phyloP scores from a whole-genome alignment of 2,329 filamentous ascomycete genomes.

The Fusarium udum region DNA sequence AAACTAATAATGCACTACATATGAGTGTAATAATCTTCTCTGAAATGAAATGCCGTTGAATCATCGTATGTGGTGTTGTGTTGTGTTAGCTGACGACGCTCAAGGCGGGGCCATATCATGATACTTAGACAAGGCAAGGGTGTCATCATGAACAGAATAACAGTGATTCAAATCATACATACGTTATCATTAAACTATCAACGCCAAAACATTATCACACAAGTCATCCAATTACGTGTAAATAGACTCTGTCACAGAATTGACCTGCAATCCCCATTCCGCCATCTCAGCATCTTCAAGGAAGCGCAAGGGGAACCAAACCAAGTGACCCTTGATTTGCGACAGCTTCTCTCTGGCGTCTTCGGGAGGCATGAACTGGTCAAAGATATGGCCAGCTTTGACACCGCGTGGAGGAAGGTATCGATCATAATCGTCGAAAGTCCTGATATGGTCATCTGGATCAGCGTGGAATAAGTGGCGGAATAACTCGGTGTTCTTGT shows the following conservation, averaged over 20 bases:
- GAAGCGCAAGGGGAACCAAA: conserved; percentile 95
- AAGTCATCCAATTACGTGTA: conserved; percentile 65
- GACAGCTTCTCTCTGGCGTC: conserved; percentile 81
- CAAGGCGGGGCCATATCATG: neutral
- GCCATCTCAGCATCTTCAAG: conserved; percentile 87
- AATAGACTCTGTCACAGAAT: conserved; percentile 86
- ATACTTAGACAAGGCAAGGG: neutral
- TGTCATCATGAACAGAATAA: neutral
- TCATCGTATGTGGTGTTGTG: neutral
- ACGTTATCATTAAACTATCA: neutral
- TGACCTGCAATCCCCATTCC: conserved; percentile 86
- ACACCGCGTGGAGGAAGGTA: conserved; percentile 76
- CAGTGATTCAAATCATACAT: neutral
- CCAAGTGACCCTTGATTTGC: conserved; percentile 85
- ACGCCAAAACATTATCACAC: neutral
- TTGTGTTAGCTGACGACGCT: conserved; percentile 16
- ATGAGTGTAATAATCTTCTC: conserved; percentile 5
- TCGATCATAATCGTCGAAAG: conserved; percentile 86
- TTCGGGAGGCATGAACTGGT: conserved; percentile 76
- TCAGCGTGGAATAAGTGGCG: conserved; percentile 87
- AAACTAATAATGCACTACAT: neutral
- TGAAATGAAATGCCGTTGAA: neutral
- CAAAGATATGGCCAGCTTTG: conserved; percentile 88
- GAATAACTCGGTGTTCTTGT: conserved; percentile 78
- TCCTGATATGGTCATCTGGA: conserved; percentile 86